A percentile compares a stretch with the other conserved stretches of the same genome.
Evolutionary conservation across 257 asterid genomes (phyloP).

Genomic region (Salvia miltiorrhiza): DNA sequence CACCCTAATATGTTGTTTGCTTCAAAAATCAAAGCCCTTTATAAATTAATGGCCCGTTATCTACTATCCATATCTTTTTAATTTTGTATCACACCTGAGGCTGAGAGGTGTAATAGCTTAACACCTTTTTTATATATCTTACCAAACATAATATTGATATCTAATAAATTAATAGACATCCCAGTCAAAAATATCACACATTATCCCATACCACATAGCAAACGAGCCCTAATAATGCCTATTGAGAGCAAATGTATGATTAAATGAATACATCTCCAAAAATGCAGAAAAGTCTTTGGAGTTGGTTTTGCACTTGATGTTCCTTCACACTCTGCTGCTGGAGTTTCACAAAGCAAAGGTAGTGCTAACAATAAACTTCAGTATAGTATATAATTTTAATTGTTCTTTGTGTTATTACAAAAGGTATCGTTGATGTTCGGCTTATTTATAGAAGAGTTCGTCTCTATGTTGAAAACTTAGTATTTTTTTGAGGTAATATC

Average conservation of each 20-base stretch:
- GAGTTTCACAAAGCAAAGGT: conserved; percentile 47
- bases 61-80: too few species aligned
- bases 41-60: too few species aligned
- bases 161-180: too few species aligned
- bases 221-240: conserved; percentile 12
- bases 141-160: too few species aligned
- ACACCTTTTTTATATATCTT: too few species aligned
- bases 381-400: background rate
- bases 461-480: background rate
- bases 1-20: too few species aligned
- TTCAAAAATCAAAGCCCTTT: too few species aligned
- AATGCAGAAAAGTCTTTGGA: conserved; percentile 65
- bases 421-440: background rate
- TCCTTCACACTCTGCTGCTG: conserved; percentile 42
- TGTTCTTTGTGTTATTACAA: background rate
- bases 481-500: background rate
- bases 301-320: conserved; percentile 35
- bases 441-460: background rate
- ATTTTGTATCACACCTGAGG: too few species aligned
- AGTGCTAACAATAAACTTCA: conserved; percentile 8
- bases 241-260: conserved; percentile 5
- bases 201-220: too few species aligned
- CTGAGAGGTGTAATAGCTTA: too few species aligned
- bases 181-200: too few species aligned
- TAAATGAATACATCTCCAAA: conserved; percentile 10